Conservation (phyloP, 805 yeast genomes). For the Sugiyamaella boreocaroliniensis region DNA sequence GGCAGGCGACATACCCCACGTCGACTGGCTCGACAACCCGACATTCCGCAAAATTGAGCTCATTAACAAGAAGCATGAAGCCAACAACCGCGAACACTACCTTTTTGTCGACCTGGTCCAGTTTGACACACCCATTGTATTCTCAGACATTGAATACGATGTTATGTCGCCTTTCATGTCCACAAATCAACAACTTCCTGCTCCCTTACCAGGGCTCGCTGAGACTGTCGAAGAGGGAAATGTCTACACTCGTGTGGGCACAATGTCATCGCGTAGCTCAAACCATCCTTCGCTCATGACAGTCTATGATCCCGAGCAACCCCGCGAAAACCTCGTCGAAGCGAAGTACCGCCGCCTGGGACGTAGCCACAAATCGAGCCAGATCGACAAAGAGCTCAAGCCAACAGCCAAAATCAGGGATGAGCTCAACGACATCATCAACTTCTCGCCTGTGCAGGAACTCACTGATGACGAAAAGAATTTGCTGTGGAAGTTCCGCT, state of each 20-base stretch:
- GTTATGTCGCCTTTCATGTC: conserved; percentile 21
- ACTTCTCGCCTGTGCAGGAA: conserved; percentile 77
- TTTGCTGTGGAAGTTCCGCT: conserved; percentile 84
- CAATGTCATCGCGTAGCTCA: neutral
- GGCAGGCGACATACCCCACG: conserved; percentile 52
- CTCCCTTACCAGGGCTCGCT: neutral
- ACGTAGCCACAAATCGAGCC: conserved; percentile 70
- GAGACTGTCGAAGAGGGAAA: conserved; percentile 2
- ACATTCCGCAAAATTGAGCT: conserved; percentile 50
- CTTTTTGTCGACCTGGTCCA: conserved; percentile 52
- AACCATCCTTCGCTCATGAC: conserved; percentile 1
- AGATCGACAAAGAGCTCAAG: conserved; percentile 75
- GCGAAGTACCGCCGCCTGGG: conserved; percentile 77
- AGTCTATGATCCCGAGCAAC: conserved; percentile 64
- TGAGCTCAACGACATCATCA: conserved; percentile 59
- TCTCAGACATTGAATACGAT: conserved; percentile 46
- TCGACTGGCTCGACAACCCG: conserved; percentile 70
- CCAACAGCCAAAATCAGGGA: conserved; percentile 82
- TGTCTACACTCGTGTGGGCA: neutral
- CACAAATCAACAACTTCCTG: neutral
- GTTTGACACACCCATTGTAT: conserved; percentile 68
- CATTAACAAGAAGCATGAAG: conserved; percentile 23
- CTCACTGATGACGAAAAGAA: conserved; percentile 78
- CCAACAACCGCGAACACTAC: conserved; percentile 26
- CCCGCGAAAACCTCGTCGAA: conserved; percentile 74